Evolutionary conservation across 345 rosid species (phyloP).

Genomic region (Rhodomyrtus tomentosa): DNA sequence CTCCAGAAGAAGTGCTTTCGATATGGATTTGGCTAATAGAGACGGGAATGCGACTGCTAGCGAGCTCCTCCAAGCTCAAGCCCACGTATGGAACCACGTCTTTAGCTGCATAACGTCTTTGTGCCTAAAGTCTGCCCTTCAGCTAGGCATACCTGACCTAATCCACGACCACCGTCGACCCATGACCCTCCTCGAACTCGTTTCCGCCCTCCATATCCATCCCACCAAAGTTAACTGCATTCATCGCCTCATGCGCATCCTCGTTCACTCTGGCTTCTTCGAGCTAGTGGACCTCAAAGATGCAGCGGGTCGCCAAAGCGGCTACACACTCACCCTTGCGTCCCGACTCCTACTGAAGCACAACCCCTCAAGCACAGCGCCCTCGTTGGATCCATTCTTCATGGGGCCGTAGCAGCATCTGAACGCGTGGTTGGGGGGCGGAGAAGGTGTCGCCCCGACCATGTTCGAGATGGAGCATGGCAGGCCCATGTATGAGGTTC

Average conservation of each 20-base stretch:
- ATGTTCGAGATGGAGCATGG: no score
- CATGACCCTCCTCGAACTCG: conserved; percentile 16
- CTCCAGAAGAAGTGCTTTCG: no score
- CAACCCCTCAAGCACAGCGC: not conserved
- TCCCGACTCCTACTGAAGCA: conserved; percentile 13
- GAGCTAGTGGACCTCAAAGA: not conserved
- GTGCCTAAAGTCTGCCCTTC: conserved; percentile 24
- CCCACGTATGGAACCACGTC: conserved; percentile 16
- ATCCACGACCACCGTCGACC: conserved; percentile 23
- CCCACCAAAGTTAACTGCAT: conserved; percentile 4
- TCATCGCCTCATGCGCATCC: conserved; percentile 16
- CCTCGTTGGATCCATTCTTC: conserved; percentile 2
- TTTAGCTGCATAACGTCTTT: conserved; percentile 11
- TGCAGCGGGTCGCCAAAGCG: not conserved
- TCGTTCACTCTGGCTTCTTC: conserved; percentile 28
- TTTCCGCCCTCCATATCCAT: not conserved
- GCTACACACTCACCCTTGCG: conserved; percentile 2
- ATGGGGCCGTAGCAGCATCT: conserved; percentile 2
- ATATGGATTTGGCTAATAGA: not conserved
- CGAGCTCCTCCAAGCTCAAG: conserved; percentile 12
- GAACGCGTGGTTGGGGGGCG: not conserved
- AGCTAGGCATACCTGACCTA: conserved; percentile 24
- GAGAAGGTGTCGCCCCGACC: no score
- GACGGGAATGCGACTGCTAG: not conserved
- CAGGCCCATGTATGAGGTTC: no score